Percentiles rank a stretch among this genome's conserved stretches.
phyloP scores from a whole-genome alignment of 1,284 basidiomycete species.

The Sparassis latifolia region DNA sequence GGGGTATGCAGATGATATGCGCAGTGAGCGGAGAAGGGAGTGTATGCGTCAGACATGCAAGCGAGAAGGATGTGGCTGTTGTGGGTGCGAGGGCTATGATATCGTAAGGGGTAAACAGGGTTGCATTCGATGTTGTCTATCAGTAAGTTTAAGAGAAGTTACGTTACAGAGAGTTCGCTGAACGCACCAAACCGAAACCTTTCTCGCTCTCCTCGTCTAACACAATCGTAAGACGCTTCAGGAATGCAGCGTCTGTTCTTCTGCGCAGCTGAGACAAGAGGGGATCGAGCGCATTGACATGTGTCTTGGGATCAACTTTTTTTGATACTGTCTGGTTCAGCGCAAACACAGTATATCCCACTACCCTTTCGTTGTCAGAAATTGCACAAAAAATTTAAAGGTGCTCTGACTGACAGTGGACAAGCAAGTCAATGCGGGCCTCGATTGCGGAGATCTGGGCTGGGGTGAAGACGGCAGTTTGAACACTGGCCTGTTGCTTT shows the following conservation, averaged over 20 bases:
- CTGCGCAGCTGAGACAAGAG: conserved; percentile 48
- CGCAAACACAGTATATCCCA: conserved; percentile 74
- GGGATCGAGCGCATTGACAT: conserved; percentile 52
- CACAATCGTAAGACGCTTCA: conserved; percentile 67
- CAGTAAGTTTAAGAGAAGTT: background rate
- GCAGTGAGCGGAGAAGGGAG: conserved; percentile 72
- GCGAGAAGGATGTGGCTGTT: conserved; percentile 64
- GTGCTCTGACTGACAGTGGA: conserved; percentile 32
- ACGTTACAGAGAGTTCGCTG: background rate
- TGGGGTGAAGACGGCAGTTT: conserved; percentile 24
- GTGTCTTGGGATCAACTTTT: conserved; percentile 62
- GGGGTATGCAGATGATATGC: conserved; percentile 77
- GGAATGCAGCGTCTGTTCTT: conserved; percentile 49
- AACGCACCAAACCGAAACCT: conserved; percentile 66
- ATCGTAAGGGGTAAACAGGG: conserved; percentile 62
- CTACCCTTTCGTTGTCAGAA: conserved; percentile 32
- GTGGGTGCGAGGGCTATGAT: conserved; percentile 71
- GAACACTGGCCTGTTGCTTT: conserved; percentile 26
- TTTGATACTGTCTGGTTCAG: conserved; percentile 63
- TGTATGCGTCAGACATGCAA: conserved; percentile 78
- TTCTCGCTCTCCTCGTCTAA: conserved; percentile 77
- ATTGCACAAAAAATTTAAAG: background rate
- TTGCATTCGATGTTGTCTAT: conserved; percentile 56
- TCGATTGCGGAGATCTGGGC: conserved; percentile 36
- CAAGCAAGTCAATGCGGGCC: conserved; percentile 36